Percentiles rank a stretch among this genome's conserved stretches.
phyloP scores from a whole-genome alignment of 192 early-diverging fungal genomes.

The Radiomyces spectabilis region DNA sequence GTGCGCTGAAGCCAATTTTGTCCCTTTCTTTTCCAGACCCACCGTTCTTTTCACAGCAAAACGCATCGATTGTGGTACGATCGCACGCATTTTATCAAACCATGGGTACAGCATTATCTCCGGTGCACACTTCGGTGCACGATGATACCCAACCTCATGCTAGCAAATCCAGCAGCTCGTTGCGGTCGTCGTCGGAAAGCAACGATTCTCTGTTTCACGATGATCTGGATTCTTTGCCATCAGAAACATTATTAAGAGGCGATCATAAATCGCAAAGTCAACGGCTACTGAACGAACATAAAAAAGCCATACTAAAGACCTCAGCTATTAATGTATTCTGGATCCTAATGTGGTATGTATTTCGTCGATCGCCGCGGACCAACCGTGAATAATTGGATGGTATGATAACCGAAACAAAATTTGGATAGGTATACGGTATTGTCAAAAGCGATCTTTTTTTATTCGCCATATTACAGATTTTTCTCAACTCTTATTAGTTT shows the following conservation, averaged over 20 bases:
- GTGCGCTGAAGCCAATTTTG: too few relatives aligned
- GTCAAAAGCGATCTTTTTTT: neutral
- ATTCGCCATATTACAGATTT: neutral
- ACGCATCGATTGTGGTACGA: too few relatives aligned
- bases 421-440: conserved; percentile 11
- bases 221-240: neutral
- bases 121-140: neutral
- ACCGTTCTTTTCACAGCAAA: too few relatives aligned
- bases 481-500: conserved; percentile 17
- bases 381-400: too few relatives aligned
- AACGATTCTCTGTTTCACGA: neutral
- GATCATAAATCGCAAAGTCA: neutral
- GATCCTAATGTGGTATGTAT: conserved; percentile 17
- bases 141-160: neutral
- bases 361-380: neutral
- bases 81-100: too few relatives aligned
- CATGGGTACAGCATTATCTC: too few relatives aligned
- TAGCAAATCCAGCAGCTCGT: neutral
- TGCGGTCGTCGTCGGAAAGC: neutral
- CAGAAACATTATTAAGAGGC: neutral
- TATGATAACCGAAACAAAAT: too few relatives aligned
- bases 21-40: too few relatives aligned
- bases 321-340: conserved; percentile 13
- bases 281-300: neutral
- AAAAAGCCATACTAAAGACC: conserved; percentile 5